Evolutionary conservation across 2,329 filamentous ascomycete species (phyloP), one percentile per base, ranked within the genome.

Genomic region (Botryosphaeria dothidea): DNA sequence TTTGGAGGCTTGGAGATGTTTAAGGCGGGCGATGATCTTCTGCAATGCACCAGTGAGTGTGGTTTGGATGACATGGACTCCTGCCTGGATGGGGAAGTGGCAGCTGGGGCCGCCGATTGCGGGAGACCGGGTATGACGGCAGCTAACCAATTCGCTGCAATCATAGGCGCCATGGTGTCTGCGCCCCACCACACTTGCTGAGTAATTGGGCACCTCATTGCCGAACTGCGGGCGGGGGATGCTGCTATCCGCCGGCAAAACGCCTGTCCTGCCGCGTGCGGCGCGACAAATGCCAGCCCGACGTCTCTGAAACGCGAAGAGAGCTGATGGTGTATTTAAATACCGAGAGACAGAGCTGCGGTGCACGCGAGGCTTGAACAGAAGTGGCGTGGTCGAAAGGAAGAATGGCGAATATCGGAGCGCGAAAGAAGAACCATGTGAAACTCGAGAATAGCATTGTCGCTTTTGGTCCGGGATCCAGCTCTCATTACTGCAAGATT

Each of bases 91-190:
- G 23, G 36, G 54, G 36, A 43, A 43, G 36, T 27, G 17, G 51
- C 19, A n/a, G n/a, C n/a, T n/a, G n/a, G n/a, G n/a, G n/a, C n/a
- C n/a, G n/a, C 54, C 54, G 54, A 57, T 57, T 43, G 54, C 54
- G 54, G 54, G 54, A 41, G 36, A 19, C 13, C 57, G 65, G 64
- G 31, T 66, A 66, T 48, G 58, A 64, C 64, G 64, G 64, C 64
- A 64, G 48, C 64, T 45, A 66, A 31, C 29, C 48, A 43, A 43
- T 25, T 29, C 46, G 46, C 25, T n/a, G 25, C 25, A 23, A 29
- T 29, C 25, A 19, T 31, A 23, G 11, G 17, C 38, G 17, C 38
- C 38, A 17, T n/a, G 46, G 46, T 49, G 23, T 9, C 46, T 49
- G 38, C 52, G 38, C 52, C 52, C 36, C 52, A 41, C 52, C 15